Evolutionary conservation across 148 eudicot species (phyloP).

Genomic region (Diospyros kaki): DNA sequence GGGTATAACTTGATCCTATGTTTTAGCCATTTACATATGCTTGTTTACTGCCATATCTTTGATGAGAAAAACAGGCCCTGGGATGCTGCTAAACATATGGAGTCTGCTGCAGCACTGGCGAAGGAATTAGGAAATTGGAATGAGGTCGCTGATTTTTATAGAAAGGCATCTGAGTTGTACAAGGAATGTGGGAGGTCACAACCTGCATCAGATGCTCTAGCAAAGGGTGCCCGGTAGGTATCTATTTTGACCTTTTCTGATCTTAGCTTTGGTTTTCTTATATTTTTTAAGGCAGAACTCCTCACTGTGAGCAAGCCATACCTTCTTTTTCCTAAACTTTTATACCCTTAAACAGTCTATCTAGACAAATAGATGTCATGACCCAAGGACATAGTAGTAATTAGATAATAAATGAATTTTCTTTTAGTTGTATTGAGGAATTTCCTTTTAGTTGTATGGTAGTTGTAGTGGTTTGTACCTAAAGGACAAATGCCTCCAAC

Average conservation of each 20-base stretch:
- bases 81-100: conserved; percentile 95
- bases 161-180: conserved; percentile 65
- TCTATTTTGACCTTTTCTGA: conserved; percentile 11
- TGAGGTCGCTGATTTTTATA: conserved; percentile 76
- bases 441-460: too few species aligned
- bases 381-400: too few species aligned
- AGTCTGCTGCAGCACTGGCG: conserved; percentile 79
- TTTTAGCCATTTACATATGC: background rate
- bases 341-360: too few species aligned
- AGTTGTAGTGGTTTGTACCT: too few species aligned
- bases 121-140: conserved; percentile 67
- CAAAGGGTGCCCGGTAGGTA: conserved; percentile 77
- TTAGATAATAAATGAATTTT: too few species aligned
- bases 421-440: too few species aligned
- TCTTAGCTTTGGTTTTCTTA: background rate
- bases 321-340: too few species aligned
- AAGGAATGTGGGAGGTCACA: conserved; percentile 79
- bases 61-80: conserved; percentile 52
- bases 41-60: background rate
- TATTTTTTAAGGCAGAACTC: too few species aligned
- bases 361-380: too few species aligned
- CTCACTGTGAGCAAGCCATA: too few species aligned
- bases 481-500: too few species aligned
- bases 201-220: conserved; percentile 91
- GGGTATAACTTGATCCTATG: background rate